Conservation (phyloP, 768 basidiomycete genomes). For the Leccinum fibrillosum region DNA sequence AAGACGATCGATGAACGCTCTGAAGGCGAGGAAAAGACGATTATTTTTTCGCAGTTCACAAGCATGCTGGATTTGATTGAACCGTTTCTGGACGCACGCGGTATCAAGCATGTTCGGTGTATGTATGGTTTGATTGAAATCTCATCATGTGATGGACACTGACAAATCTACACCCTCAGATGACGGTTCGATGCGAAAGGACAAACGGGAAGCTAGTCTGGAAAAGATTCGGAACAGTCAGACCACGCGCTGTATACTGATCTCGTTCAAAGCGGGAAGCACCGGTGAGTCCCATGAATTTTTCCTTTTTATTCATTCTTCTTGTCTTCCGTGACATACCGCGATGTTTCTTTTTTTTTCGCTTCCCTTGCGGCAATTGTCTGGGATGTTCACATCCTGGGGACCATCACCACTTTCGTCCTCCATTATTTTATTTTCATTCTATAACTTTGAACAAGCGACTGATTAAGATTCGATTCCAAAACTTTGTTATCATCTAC, state of each 20-base stretch:
- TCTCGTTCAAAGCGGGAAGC: slow-evolving; percentile 95
- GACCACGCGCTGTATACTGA: slow-evolving; percentile 73
- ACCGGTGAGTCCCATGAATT: slow-evolving; percentile 53
- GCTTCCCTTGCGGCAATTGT: neutral
- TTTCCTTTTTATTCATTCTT: neutral
- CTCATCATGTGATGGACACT: slow-evolving; percentile 1
- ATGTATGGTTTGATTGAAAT: slow-evolving; percentile 34
- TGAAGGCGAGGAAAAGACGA: slow-evolving; percentile 78
- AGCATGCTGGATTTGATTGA: slow-evolving; percentile 83
- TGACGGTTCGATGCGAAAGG: slow-evolving; percentile 82
- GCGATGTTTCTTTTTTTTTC: neutral
- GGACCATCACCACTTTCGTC: neutral
- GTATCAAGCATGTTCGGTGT: slow-evolving; percentile 83
- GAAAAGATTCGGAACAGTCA: slow-evolving; percentile 63
- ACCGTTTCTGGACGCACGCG: slow-evolving; percentile 70
- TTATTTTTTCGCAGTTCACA: slow-evolving; percentile 95
- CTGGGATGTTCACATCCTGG: neutral
- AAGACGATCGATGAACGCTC: slow-evolving; percentile 57
- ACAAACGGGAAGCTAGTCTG: slow-evolving; percentile 72
- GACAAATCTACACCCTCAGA: slow-evolving; percentile 45
- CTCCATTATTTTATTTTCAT: neutral
- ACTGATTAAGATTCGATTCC: slow-evolving; percentile 14
- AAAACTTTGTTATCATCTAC: neutral
- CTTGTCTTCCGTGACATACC: neutral
- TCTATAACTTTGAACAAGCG: neutral